Evolutionary conservation across 1,284 basidiomycete genomes (phyloP).

Genomic region (Nidula niveotomentosa): DNA sequence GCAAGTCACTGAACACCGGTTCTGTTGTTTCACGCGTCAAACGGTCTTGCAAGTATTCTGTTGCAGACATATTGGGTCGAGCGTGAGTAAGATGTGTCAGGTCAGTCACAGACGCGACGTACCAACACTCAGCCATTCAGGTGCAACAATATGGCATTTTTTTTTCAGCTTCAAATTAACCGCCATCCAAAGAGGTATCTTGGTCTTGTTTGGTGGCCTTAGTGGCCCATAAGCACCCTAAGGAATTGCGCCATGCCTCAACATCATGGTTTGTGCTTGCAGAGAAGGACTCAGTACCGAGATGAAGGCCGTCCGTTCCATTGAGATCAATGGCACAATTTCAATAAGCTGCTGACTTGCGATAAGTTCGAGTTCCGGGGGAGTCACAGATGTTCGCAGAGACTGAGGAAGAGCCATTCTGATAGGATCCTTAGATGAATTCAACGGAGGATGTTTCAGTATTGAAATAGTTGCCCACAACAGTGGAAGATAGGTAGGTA

Average conservation of each 20-base stretch:
- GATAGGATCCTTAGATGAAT: too few relatives aligned
- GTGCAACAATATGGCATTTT: constrained; percentile 90
- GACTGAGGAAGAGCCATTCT: constrained; percentile 64
- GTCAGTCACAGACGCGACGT: constrained; percentile 20
- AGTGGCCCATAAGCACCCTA: constrained; percentile 94
- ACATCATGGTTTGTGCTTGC: background rate
- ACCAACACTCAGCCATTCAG: constrained; percentile 89
- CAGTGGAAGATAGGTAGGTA: too few relatives aligned
- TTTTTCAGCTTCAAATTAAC: constrained; percentile 91
- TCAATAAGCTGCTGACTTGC: constrained; percentile 82
- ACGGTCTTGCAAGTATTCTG: constrained; percentile 79
- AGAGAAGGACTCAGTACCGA: constrained; percentile 51
- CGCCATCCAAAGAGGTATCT: constrained; percentile 94
- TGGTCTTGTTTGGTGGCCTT: constrained; percentile 79
- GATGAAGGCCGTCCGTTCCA: constrained; percentile 87
- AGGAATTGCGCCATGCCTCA: constrained; percentile 1
- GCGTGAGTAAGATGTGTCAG: constrained; percentile 1
- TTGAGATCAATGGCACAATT: constrained; percentile 82
- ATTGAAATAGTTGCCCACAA: too few relatives aligned
- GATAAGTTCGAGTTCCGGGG: constrained; percentile 84
- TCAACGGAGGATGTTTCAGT: too few relatives aligned
- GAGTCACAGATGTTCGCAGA: constrained; percentile 63
- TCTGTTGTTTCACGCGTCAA: constrained; percentile 72
- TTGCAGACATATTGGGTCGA: background rate
- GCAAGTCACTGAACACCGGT: constrained; percentile 73